Conservation (phyloP, 208 protist species). For the Porcisia deanei region DNA sequence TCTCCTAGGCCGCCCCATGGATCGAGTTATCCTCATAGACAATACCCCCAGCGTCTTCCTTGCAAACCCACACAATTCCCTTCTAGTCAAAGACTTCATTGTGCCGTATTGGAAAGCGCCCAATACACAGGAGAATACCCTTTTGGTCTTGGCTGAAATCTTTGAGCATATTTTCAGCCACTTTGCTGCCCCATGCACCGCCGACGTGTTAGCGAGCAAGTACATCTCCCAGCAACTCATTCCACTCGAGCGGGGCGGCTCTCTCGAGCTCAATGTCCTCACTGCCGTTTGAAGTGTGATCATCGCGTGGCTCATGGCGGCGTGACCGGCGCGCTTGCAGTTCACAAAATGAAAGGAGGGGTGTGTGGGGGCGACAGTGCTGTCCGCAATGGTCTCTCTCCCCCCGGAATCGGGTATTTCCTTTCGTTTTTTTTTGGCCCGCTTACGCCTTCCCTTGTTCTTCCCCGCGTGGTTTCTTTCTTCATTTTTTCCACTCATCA, state of each 20-base stretch:
- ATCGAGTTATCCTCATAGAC: constrained; percentile 77
- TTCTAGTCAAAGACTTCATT: constrained; percentile 76
- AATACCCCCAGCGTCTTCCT: constrained; percentile 86
- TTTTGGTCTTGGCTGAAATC: constrained; percentile 39
- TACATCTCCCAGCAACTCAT: constrained; percentile 25
- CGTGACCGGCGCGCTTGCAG: not conserved
- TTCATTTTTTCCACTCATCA: not conserved
- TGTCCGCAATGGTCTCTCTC: not conserved
- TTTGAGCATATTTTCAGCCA: constrained; percentile 41
- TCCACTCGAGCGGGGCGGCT: constrained; percentile 18
- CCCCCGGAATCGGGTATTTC: not conserved
- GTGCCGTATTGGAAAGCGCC: constrained; percentile 21
- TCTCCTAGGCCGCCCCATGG: constrained; percentile 77
- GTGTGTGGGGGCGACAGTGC: not conserved
- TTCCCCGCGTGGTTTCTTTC: not conserved
- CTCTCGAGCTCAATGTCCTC: constrained; percentile 34
- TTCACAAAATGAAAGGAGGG: not conserved
- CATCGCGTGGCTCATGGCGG: not conserved
- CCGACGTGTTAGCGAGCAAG: constrained; percentile 38
- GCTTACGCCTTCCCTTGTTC: not conserved
- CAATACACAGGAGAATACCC: constrained; percentile 35
- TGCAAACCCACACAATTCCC: constrained; percentile 67
- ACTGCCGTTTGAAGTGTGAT: not conserved
- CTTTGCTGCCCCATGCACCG: constrained; percentile 21
- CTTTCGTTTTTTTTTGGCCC: not conserved